A percentile compares a stretch with the other conserved stretches of the same genome.
Conservation (phyloP, 2,329 filamentous ascomycete genomes). For the Paracamarosporium sp. region DNA sequence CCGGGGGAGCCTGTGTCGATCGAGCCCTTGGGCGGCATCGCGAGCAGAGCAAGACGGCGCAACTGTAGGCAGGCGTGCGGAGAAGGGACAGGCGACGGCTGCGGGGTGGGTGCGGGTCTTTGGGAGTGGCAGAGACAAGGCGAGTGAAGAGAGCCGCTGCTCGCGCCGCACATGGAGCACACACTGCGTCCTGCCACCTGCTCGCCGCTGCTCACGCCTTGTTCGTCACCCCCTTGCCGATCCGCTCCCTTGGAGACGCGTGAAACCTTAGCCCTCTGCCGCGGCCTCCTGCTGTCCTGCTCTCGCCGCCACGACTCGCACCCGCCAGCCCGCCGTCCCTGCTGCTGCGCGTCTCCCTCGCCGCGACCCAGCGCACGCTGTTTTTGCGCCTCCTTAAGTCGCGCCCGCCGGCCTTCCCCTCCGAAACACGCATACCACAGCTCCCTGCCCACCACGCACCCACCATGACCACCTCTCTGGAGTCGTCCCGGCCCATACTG, state of each 20-base stretch:
- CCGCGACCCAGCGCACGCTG: neutral
- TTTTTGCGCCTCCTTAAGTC: conserved; percentile 5
- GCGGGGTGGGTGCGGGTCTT: neutral
- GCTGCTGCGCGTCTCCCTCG: neutral
- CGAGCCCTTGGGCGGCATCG: too few relatives aligned
- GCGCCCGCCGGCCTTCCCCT: conserved; percentile 6
- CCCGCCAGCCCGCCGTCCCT: neutral
- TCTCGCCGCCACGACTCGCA: neutral
- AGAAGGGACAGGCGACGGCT: neutral
- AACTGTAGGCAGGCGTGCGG: neutral
- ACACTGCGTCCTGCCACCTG: neutral
- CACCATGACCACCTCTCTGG: conserved; percentile 48
- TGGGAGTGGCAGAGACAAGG: too few relatives aligned
- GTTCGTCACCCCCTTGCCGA: conserved; percentile 21
- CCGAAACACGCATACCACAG: conserved; percentile 14
- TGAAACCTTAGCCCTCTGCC: conserved; percentile 20
- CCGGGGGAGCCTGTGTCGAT: neutral
- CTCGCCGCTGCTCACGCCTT: neutral
- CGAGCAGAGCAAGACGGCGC: too few relatives aligned
- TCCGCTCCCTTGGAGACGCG: conserved; percentile 16
- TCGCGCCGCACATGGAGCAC: neutral
- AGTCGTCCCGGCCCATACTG: conserved; percentile 50
- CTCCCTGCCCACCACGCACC: conserved; percentile 7
- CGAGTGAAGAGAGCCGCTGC: conserved; percentile 7
- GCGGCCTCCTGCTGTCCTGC: conserved; percentile 6